These are phyloP conservation scores for Epichloe coenophiala DNA, from an alignment of 2,329 filamentous ascomycete species.

Conservation along the genomic window DNA sequence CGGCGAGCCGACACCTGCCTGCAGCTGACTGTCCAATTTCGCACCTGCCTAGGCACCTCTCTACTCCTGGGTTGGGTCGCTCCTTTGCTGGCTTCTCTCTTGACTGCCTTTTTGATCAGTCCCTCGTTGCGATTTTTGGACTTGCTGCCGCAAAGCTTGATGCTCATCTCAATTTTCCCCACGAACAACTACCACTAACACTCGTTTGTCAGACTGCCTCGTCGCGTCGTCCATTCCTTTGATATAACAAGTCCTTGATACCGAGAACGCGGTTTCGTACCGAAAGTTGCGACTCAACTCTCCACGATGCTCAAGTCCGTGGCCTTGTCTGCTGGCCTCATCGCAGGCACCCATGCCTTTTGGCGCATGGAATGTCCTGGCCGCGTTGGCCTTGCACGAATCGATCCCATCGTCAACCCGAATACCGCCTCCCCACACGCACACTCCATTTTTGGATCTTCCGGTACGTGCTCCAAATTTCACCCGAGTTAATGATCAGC, in stretches of 20 bases:
- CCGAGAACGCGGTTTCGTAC: neutral
- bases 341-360: conserved; percentile 43
- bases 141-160: neutral
- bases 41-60: neutral
- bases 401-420: conserved; percentile 63
- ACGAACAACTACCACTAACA: conserved; percentile 7
- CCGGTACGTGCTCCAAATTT: conserved; percentile 41
- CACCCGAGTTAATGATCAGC: too few species aligned
- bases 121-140: neutral
- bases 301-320: conserved; percentile 21
- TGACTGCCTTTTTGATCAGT: neutral
- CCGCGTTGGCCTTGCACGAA: conserved; percentile 51
- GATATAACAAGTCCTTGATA: neutral
- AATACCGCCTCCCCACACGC: conserved; percentile 49
- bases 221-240: conserved; percentile 23
- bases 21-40: neutral
- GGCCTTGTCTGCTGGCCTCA: conserved; percentile 20
- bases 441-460: conserved; percentile 64
- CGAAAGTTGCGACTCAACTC: neutral
- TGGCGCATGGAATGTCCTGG: conserved; percentile 82
- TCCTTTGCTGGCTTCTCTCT: neutral
- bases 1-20: neutral
- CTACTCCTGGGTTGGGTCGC: neutral
- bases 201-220: conserved; percentile 17
- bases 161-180: neutral